phyloP scores from a whole-genome alignment of 768 basidiomycete genomes.

The Suillus weaverae region DNA sequence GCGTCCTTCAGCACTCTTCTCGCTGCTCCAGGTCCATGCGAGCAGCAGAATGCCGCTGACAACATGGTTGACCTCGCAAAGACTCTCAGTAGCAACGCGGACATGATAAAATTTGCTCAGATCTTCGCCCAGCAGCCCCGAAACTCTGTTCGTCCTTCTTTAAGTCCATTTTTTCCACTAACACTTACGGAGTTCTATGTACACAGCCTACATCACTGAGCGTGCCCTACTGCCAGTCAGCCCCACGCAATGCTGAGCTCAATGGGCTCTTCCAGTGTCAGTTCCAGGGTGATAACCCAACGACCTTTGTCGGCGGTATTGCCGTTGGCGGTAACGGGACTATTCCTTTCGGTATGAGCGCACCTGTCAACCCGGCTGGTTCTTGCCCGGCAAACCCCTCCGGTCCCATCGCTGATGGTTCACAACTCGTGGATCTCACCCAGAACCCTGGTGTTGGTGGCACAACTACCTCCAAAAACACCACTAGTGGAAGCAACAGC shows the following conservation, averaged over 20 bases:
- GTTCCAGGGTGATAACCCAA: constrained; percentile 46
- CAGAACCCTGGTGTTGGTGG: constrained; percentile 35
- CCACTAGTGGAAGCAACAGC: constrained; percentile 6
- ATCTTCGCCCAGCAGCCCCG: constrained; percentile 59
- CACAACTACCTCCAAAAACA: neutral
- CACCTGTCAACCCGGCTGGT: constrained; percentile 44
- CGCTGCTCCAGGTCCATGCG: constrained; percentile 53
- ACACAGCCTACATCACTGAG: constrained; percentile 42
- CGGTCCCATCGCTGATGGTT: constrained; percentile 51
- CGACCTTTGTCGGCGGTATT: constrained; percentile 45
- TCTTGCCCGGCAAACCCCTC: constrained; percentile 50
- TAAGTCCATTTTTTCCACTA: neutral
- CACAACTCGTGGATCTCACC: constrained; percentile 39
- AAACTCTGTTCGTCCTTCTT: constrained; percentile 43
- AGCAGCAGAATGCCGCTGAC: constrained; percentile 58
- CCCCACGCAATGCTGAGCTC: constrained; percentile 52
- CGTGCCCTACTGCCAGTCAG: constrained; percentile 54
- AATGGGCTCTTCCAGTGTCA: constrained; percentile 61
- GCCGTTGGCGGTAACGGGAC: constrained; percentile 47
- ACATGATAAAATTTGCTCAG: constrained; percentile 53
- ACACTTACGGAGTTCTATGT: neutral
- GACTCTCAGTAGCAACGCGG: constrained; percentile 42
- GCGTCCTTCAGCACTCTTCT: constrained; percentile 59
- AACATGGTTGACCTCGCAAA: constrained; percentile 48
- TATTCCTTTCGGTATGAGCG: constrained; percentile 48